Percentiles rank a stretch among this genome's conserved stretches.
Conservation (phyloP, 495 filamentous ascomycete genomes). For the Tuber magnatum region DNA sequence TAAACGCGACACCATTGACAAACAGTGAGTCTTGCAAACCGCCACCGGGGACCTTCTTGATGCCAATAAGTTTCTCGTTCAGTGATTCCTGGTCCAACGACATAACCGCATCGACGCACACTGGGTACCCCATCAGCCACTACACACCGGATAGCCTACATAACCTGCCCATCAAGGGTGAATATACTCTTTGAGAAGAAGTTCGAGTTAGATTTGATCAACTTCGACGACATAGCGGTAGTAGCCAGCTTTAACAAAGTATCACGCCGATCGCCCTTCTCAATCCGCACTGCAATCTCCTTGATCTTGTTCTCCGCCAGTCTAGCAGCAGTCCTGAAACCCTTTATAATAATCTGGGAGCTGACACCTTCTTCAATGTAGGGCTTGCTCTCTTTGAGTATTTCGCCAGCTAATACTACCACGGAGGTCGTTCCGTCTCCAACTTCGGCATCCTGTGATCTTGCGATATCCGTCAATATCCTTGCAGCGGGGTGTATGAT, state of each 20-base stretch:
- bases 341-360: constrained; percentile 95
- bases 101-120: constrained; percentile 96
- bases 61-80: constrained; percentile 94
- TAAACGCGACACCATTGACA: constrained; percentile 97
- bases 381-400: constrained; percentile 90
- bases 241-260: constrained; percentile 81
- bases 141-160: not conserved
- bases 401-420: constrained; percentile 90
- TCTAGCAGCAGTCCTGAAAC: constrained; percentile 72
- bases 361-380: constrained; percentile 95
- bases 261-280: constrained; percentile 77
- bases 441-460: constrained; percentile 98
- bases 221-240: constrained; percentile 99
- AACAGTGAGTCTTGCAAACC: constrained; percentile 95
- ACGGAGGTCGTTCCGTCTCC: constrained; percentile 97
- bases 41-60: constrained; percentile 96
- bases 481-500: constrained; percentile 97
- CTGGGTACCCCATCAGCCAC: constrained; percentile 44
- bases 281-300: constrained; percentile 87
- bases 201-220: constrained; percentile 91
- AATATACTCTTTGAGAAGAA: constrained; percentile 94
- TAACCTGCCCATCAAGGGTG: not conserved
- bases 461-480: constrained; percentile 95
- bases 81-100: constrained; percentile 96
- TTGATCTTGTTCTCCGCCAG: constrained; percentile 99